Percentiles rank a stretch among this genome's conserved stretches.
phyloP scores from a whole-genome alignment of 2,329 filamentous ascomycete species.

The Ophiosphaerella korrae region DNA sequence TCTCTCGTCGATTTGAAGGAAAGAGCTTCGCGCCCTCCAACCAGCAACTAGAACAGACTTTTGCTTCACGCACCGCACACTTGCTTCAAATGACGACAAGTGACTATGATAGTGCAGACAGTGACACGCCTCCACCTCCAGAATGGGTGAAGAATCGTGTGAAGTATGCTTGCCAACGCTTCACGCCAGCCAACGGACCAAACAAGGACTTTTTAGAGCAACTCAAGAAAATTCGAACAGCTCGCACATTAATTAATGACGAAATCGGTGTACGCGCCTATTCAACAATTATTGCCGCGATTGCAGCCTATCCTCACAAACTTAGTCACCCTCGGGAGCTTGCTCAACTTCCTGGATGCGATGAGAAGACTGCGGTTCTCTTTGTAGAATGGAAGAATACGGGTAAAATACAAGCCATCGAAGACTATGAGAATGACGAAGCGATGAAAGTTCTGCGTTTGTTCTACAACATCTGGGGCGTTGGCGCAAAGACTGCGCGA shows the following conservation, averaged over 20 bases:
- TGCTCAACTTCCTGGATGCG: constrained; percentile 73
- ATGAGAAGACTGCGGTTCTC: constrained; percentile 75
- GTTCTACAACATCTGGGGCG: constrained; percentile 92
- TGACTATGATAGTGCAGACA: constrained; percentile 68
- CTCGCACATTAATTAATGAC: constrained; percentile 73
- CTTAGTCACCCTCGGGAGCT: constrained; percentile 55
- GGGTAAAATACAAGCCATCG: constrained; percentile 66
- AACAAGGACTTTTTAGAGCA: constrained; percentile 77
- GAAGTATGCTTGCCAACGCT: constrained; percentile 80
- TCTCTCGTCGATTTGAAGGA: constrained; percentile 40
- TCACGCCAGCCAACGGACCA: constrained; percentile 70
- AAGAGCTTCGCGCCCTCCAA: constrained; percentile 34
- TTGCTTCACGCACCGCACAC: constrained; percentile 30
- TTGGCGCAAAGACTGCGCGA: constrained; percentile 78
- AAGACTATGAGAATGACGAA: constrained; percentile 67
- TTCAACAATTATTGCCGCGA: constrained; percentile 79
- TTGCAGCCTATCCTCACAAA: constrained; percentile 77
- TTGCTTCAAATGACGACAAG: constrained; percentile 75
- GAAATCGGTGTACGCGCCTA: constrained; percentile 84
- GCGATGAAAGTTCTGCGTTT: constrained; percentile 66
- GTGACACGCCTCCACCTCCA: constrained; percentile 68
- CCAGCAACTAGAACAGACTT: constrained; percentile 13
- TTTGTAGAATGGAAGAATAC: constrained; percentile 75
- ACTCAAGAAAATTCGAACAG: constrained; percentile 74
- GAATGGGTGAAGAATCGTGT: constrained; percentile 68